phyloP scores from a whole-genome alignment of 148 eudicot species.

The Vaccinium macrocarpon region DNA sequence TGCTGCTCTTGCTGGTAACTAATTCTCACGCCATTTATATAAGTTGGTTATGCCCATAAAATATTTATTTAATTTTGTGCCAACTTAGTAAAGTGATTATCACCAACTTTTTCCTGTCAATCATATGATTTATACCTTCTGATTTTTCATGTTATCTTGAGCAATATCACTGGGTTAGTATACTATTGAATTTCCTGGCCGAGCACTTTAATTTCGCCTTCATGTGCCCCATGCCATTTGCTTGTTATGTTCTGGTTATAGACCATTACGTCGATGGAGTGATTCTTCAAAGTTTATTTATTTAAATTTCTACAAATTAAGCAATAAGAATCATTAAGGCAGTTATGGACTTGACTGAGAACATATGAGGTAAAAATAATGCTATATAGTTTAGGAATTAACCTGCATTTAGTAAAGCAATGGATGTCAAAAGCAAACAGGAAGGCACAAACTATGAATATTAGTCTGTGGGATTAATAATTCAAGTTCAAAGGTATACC shows the following conservation, averaged over 20 bases:
- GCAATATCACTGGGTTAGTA: not conserved
- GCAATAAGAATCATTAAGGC: not conserved
- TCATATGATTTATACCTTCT: not conserved
- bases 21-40: not conserved
- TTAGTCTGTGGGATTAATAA: not conserved
- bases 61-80: not conserved
- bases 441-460: not conserved
- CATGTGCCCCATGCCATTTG: not conserved
- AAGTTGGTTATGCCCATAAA: not conserved
- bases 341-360: not conserved
- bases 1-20: slow-evolving; percentile 87
- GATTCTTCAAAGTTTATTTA: slow-evolving; percentile 8
- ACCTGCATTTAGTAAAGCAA: not conserved
- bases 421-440: not conserved
- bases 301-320: not conserved
- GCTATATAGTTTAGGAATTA: not conserved
- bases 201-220: not conserved
- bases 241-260: not conserved
- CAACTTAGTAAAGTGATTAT: not conserved
- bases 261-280: not conserved
- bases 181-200: not conserved
- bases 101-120: not conserved
- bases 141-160: not conserved
- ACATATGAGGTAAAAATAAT: not conserved
- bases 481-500: not conserved